These are phyloP conservation scores for Boletus huronensis DNA, from an alignment of 768 basidiomycete species.

Conservation along the genomic window DNA sequence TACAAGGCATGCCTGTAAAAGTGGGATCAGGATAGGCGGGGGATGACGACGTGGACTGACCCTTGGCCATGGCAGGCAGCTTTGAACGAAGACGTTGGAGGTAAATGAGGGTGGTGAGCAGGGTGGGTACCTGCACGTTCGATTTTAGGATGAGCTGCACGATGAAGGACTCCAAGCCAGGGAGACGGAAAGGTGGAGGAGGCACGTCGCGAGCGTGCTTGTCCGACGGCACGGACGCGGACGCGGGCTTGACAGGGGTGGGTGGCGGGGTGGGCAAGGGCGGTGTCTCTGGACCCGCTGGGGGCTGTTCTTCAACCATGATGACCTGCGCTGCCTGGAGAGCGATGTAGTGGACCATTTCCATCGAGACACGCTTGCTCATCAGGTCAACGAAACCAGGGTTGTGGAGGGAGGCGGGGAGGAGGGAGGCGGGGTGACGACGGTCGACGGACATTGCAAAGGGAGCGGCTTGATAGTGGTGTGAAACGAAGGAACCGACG, in stretches of 20 bases:
- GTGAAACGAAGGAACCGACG: constrained; percentile 22
- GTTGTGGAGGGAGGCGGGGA: constrained; percentile 74
- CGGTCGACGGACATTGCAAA: constrained; percentile 36
- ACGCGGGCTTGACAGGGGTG: constrained; percentile 50
- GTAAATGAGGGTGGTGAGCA: constrained; percentile 88
- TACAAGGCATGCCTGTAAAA: constrained; percentile 71
- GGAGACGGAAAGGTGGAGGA: constrained; percentile 37
- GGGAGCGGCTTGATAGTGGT: constrained; percentile 32
- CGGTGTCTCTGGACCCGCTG: constrained; percentile 26
- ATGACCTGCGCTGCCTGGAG: constrained; percentile 75
- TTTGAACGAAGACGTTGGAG: constrained; percentile 81
- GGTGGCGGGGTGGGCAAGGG: constrained; percentile 64
- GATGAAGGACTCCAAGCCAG: constrained; percentile 83
- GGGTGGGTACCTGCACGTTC: constrained; percentile 86
- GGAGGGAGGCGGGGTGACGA: constrained; percentile 77
- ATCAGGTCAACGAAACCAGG: constrained; percentile 78
- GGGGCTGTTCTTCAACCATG: constrained; percentile 51
- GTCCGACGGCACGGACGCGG: constrained; percentile 34
- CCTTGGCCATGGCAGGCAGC: constrained; percentile 81
- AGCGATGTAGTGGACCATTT: constrained; percentile 86
- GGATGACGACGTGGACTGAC: constrained; percentile 39
- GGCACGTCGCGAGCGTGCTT: constrained; percentile 26
- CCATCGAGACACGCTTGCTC: constrained; percentile 68
- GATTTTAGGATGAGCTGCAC: constrained; percentile 71
- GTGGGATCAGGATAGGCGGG: constrained; percentile 8